A percentile compares a stretch with the other conserved stretches of the same genome.
phyloP scores from a whole-genome alignment of 805 yeast species.

The Candida stauntonica region DNA sequence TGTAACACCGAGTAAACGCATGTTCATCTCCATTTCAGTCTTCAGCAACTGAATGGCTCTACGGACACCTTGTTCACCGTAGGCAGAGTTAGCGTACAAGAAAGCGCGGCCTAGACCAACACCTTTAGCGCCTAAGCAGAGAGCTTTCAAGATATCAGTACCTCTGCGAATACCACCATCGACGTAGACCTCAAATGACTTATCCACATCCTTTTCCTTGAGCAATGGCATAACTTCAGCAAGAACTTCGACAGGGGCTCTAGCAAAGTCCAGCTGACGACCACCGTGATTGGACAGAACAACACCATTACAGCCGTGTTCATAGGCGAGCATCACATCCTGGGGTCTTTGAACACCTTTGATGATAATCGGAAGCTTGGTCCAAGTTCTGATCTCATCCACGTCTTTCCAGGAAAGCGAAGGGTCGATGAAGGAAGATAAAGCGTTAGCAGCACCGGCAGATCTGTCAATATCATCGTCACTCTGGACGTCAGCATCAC shows the following conservation, averaged over 20 bases:
- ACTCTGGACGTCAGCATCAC: slow-evolving; percentile 44
- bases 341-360: slow-evolving; percentile 86
- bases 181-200: slow-evolving; percentile 51
- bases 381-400: slow-evolving; percentile 46
- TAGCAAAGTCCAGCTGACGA: slow-evolving; percentile 76
- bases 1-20: slow-evolving; percentile 75
- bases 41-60: slow-evolving; percentile 57
- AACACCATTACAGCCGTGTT: slow-evolving; percentile 71
- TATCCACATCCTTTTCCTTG: slow-evolving; percentile 40
- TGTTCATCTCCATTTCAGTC: slow-evolving; percentile 69
- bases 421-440: slow-evolving; percentile 81
- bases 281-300: slow-evolving; percentile 90
- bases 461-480: slow-evolving; percentile 54
- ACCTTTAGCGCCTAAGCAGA: slow-evolving; percentile 67
- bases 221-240: slow-evolving; percentile 62
- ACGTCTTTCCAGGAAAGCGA: slow-evolving; percentile 63
- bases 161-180: slow-evolving; percentile 74
- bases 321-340: slow-evolving; percentile 70
- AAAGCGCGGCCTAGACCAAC: slow-evolving; percentile 70
- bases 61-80: slow-evolving; percentile 62
- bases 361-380: slow-evolving; percentile 62
- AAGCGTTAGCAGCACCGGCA: slow-evolving; percentile 84
- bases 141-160: slow-evolving; percentile 59
- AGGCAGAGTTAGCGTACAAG: slow-evolving; percentile 56
- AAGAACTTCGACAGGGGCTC: slow-evolving; percentile 72